A percentile compares a stretch with the other conserved stretches of the same genome.
These are phyloP conservation scores for Sporothrix brunneoviolacea DNA, from an alignment of 2,329 filamentous ascomycete species.

Conservation along the genomic window DNA sequence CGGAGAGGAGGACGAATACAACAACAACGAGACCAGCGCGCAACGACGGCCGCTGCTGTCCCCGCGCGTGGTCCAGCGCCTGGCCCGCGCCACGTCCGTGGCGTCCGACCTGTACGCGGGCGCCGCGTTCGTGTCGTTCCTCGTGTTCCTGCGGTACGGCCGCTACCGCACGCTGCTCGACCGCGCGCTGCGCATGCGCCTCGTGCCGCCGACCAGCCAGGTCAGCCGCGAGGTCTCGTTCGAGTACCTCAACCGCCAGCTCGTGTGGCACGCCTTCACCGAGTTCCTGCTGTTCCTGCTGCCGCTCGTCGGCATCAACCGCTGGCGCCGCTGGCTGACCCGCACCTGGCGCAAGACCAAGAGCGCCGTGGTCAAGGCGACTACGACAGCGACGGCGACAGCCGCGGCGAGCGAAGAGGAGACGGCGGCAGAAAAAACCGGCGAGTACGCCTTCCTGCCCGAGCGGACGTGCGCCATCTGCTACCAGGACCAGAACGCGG, in stretches of 20 bases:
- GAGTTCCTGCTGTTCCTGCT: conserved; percentile 89
- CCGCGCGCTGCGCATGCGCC: conserved; percentile 71
- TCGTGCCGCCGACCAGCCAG: conserved; percentile 78
- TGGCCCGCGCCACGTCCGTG: conserved; percentile 64
- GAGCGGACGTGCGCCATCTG: conserved; percentile 95
- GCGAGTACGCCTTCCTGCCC: conserved; percentile 78
- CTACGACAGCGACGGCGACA: conserved; percentile 17
- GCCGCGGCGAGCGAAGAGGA: conserved; percentile 22
- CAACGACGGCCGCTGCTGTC: not conserved
- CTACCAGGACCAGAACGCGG: conserved; percentile 84
- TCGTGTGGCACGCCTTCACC: conserved; percentile 99
- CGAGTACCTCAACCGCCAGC: conserved; percentile 92
- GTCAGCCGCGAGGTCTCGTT: conserved; percentile 90
- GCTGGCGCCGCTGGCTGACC: conserved; percentile 86
- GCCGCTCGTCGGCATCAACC: conserved; percentile 89
- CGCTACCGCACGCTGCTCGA: conserved; percentile 88
- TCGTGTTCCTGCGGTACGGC: conserved; percentile 85
- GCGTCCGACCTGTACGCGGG: conserved; percentile 70
- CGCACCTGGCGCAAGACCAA: conserved; percentile 80
- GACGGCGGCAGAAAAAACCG: conserved; percentile 46
- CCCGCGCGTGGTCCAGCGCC: conserved; percentile 34
- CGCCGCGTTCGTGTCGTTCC: conserved; percentile 76
- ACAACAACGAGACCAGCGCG: no score
- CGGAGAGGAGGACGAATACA: not conserved
- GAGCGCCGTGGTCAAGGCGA: conserved; percentile 47